Percentiles rank a stretch among this genome's conserved stretches.
Conservation (phyloP, 768 basidiomycete genomes). For the Pleurotus platypus region DNA sequence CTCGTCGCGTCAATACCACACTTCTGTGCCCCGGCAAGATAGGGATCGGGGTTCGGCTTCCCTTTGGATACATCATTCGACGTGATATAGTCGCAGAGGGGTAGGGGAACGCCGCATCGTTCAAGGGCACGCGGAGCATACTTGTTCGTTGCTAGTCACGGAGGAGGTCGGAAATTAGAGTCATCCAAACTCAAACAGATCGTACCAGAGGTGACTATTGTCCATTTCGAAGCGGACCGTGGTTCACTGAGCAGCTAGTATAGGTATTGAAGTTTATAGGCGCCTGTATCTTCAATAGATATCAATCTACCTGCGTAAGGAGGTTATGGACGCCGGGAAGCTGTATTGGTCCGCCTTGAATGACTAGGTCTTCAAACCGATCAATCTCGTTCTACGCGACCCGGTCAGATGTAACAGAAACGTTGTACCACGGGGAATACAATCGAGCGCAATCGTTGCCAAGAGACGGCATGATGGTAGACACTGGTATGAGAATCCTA, state of each 20-base stretch:
- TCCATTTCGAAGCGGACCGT: conserved; percentile 50
- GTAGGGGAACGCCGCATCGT: conserved; percentile 57
- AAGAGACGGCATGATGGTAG: background rate
- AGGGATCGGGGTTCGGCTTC: conserved; percentile 89
- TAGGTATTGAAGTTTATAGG: background rate
- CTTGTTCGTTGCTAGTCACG: conserved; percentile 58
- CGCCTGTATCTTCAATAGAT: background rate
- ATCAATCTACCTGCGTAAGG: conserved; percentile 46
- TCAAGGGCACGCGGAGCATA: conserved; percentile 69
- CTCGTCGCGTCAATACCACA: conserved; percentile 53
- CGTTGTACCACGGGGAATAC: background rate
- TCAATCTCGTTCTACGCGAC: conserved; percentile 55
- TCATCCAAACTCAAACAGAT: background rate
- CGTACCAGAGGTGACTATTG: conserved; percentile 80
- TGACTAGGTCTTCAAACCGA: conserved; percentile 77
- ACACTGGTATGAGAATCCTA: conserved; percentile 23
- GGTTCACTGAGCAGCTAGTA: conserved; percentile 4
- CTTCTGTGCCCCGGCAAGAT: conserved; percentile 68
- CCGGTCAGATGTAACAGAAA: background rate
- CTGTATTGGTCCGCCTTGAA: conserved; percentile 54
- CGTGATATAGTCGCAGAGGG: conserved; percentile 63
- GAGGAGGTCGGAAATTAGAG: background rate
- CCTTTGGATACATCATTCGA: conserved; percentile 68
- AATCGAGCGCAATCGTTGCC: background rate
- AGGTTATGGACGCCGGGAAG: conserved; percentile 65